These are phyloP conservation scores for Metarhizium sp. DNA, from an alignment of 2,329 filamentous ascomycete species.

Conservation along the genomic window DNA sequence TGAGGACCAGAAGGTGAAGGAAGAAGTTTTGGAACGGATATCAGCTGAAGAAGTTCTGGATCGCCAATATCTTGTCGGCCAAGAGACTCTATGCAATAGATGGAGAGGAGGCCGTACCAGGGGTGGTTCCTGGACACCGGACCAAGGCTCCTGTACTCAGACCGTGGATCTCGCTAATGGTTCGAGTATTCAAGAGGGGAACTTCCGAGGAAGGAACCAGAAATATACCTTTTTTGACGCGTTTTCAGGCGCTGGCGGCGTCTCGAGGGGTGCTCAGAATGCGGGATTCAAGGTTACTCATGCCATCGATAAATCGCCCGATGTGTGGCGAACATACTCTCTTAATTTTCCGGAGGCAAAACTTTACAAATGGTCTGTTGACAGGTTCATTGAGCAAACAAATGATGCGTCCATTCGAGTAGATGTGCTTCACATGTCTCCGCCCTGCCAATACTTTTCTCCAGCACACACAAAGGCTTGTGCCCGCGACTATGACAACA, in stretches of 20 bases:
- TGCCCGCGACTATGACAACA: constrained; percentile 61
- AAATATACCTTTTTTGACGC: constrained; percentile 61
- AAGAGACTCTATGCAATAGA: constrained; percentile 23
- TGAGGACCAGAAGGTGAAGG: constrained; percentile 15
- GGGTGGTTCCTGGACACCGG: constrained; percentile 21
- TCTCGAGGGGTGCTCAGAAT: constrained; percentile 51
- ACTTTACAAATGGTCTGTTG: constrained; percentile 37
- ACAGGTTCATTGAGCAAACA: constrained; percentile 35
- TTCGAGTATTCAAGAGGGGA: neutral
- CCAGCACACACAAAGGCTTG: constrained; percentile 61
- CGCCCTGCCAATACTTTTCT: constrained; percentile 70
- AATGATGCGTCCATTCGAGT: constrained; percentile 29
- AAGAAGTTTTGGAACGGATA: constrained; percentile 28
- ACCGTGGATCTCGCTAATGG: neutral
- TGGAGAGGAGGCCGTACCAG: constrained; percentile 19
- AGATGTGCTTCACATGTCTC: constrained; percentile 66
- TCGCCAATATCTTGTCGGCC: constrained; percentile 16
- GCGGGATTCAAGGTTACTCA: constrained; percentile 50
- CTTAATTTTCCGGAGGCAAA: constrained; percentile 45
- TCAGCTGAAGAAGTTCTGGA: constrained; percentile 19
- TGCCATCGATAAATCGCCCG: constrained; percentile 52
- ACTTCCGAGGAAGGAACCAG: constrained; percentile 20
- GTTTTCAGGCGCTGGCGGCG: constrained; percentile 66
- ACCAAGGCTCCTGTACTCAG: neutral
- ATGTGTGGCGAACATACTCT: constrained; percentile 48